phyloP scores from a whole-genome alignment of 805 yeast genomes.

The Wickerhamomyces queroliae region DNA sequence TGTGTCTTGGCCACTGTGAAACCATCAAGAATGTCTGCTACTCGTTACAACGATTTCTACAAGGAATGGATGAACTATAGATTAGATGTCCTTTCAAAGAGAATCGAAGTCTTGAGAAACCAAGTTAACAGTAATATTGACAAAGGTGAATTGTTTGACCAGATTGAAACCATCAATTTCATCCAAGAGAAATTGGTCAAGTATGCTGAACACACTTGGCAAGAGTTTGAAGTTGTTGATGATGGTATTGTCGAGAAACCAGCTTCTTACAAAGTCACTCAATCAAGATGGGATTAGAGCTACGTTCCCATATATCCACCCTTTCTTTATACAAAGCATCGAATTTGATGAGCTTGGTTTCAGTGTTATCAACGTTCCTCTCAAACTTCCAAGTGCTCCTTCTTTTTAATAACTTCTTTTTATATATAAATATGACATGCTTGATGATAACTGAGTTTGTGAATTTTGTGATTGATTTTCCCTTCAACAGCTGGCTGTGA shows the following conservation, averaged over 20 bases:
- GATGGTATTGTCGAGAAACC: slow-evolving; percentile 23
- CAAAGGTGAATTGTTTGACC: slow-evolving; percentile 29
- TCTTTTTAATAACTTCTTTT: too few relatives aligned
- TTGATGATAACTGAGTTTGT: too few relatives aligned
- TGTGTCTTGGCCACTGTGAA: slow-evolving; percentile 35
- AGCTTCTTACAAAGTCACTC: slow-evolving; percentile 13
- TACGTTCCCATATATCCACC: too few relatives aligned
- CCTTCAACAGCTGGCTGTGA: too few relatives aligned
- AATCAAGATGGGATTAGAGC: slow-evolving; percentile 9
- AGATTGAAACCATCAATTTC: slow-evolving; percentile 27
- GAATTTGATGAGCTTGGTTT: too few relatives aligned
- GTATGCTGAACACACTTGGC: slow-evolving; percentile 26
- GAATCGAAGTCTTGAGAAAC: slow-evolving; percentile 24
- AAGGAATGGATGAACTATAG: slow-evolving; percentile 35
- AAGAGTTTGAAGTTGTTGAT: slow-evolving; percentile 30
- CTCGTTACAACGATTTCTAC: slow-evolving; percentile 32
- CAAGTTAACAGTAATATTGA: slow-evolving; percentile 17
- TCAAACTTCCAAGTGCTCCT: too few relatives aligned
- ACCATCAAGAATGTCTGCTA: slow-evolving; percentile 31
- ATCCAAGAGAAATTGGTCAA: slow-evolving; percentile 21
- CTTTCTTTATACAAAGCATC: too few relatives aligned
- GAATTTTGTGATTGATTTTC: too few relatives aligned
- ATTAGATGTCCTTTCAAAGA: slow-evolving; percentile 28
- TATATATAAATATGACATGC: too few relatives aligned
- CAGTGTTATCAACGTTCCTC: too few relatives aligned